Conservation (phyloP, 768 basidiomycete genomes). For the Russula olivacea region DNA sequence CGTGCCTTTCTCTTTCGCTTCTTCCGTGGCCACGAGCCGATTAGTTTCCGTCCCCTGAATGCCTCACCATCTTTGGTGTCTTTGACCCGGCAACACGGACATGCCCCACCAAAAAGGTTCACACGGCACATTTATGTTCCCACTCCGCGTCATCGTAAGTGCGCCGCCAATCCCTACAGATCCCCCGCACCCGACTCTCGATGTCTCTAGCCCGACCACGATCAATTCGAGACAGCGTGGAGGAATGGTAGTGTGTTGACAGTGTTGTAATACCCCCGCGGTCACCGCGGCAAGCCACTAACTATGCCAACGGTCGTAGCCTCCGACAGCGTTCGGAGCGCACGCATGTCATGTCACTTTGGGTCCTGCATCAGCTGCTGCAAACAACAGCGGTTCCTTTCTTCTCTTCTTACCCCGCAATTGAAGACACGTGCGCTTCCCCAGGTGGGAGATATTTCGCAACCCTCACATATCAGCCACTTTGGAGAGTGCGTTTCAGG, state of each 20-base stretch:
- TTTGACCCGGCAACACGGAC: slow-evolving; percentile 1
- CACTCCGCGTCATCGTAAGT: slow-evolving; percentile 6
- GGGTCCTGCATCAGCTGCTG: neutral
- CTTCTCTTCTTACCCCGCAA: neutral
- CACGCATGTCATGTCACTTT: neutral
- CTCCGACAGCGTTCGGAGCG: neutral
- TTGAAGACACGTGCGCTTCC: neutral
- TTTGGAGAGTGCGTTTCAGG: neutral
- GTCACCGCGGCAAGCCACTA: neutral
- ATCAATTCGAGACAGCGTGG: neutral
- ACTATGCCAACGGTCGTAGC: neutral
- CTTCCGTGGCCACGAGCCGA: slow-evolving; percentile 2
- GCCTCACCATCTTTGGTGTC: neutral
- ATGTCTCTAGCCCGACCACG: neutral
- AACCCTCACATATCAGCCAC: neutral
- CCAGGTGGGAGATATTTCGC: neutral
- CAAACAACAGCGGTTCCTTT: too few relatives aligned
- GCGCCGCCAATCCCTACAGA: neutral
- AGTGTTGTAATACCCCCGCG: neutral
- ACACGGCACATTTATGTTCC: neutral
- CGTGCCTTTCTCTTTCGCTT: slow-evolving; percentile 2
- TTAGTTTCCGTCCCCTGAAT: slow-evolving; percentile 5
- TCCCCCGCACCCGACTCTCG: neutral
- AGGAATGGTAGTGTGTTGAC: neutral
- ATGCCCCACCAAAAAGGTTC: neutral